Evolutionary conservation across 2,329 filamentous ascomycete species (phyloP), one percentile per base, ranked within the genome.

Genomic region (Botrytis byssoidea): DNA sequence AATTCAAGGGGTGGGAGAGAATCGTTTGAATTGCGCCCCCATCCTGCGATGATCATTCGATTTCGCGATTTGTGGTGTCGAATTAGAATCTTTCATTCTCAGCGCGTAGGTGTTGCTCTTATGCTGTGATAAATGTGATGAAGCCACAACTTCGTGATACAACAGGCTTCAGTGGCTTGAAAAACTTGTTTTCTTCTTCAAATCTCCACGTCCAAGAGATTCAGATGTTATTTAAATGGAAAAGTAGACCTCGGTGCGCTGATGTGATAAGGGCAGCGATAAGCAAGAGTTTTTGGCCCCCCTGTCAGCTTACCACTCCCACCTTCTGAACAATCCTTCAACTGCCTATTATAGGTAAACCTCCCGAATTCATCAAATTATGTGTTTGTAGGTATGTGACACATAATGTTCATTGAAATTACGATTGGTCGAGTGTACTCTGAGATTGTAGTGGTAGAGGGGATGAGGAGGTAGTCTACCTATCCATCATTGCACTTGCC

Each of bases 191-290:
- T 67, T 67, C 35, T 25, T 22, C 25, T 25, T 67, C 64, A 18
- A 14, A 37, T 40, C 3, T 37, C 44, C 32, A 37, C 32, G 32
- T 51, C 44, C 44, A 51, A 67, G 64, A 48, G 64, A 46, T 51
- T 37, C 64, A 20, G 44, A 22, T 67, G 32, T 40, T 37, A 25
- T 51, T 67, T 40, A 14, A 25, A 55, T 40, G 46, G 4, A 67
- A 25, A 55, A 40, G 9, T 2, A 22, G 35, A 68, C 65, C 65
- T 42, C 65, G 48, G 65, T 68, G 65, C 65, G 65, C 65, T 51
- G 46, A 18, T 51, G 46, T 67, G 65, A 68, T 42, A 68, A 57
- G n/a, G 48, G 48, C 66, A n/a, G 48, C 48, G 66, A 68, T 68
- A 57, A 68, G 48, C 48, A 68, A 57, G 48, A 42, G 25, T 42